Evolutionary conservation across 2,329 filamentous ascomycete genomes (phyloP).

Genomic region (Alternaria triticimaculans): DNA sequence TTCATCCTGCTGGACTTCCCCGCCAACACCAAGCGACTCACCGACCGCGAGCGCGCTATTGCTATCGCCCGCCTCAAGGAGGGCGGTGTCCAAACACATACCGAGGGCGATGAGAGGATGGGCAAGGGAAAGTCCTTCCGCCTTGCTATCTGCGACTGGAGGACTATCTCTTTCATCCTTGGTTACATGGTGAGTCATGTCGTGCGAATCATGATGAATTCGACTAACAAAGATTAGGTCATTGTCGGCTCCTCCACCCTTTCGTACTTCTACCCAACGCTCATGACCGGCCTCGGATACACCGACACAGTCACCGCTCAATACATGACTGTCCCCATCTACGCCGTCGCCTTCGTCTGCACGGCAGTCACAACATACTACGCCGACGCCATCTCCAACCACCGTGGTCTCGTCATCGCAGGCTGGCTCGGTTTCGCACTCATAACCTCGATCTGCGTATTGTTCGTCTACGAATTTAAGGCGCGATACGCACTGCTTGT

Average conservation of each 20-base stretch:
- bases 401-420: slow-evolving; percentile 58
- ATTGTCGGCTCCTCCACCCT: slow-evolving; percentile 59
- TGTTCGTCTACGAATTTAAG: slow-evolving; percentile 57
- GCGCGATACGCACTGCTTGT: slow-evolving; percentile 63
- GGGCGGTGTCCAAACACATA: slow-evolving; percentile 50
- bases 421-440: slow-evolving; percentile 55
- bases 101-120: slow-evolving; percentile 38
- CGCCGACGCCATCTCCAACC: slow-evolving; percentile 55
- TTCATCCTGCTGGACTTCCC: slow-evolving; percentile 61
- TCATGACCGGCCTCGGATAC: slow-evolving; percentile 61
- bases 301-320: slow-evolving; percentile 53
- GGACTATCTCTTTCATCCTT: slow-evolving; percentile 57
- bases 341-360: slow-evolving; percentile 60
- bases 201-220: slow-evolving; percentile 18
- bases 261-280: slow-evolving; percentile 62
- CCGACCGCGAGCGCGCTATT: slow-evolving; percentile 51
- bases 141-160: slow-evolving; percentile 53
- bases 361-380: slow-evolving; percentile 56
- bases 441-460: slow-evolving; percentile 50
- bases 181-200: slow-evolving; percentile 55
- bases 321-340: slow-evolving; percentile 63
- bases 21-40: slow-evolving; percentile 53
- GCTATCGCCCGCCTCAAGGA: slow-evolving; percentile 55
- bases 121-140: slow-evolving; percentile 49
- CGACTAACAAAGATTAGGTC: slow-evolving; percentile 29